Conservation (phyloP, 1,139 yeast genomes). For the Wickerhamomyces sp. region DNA sequence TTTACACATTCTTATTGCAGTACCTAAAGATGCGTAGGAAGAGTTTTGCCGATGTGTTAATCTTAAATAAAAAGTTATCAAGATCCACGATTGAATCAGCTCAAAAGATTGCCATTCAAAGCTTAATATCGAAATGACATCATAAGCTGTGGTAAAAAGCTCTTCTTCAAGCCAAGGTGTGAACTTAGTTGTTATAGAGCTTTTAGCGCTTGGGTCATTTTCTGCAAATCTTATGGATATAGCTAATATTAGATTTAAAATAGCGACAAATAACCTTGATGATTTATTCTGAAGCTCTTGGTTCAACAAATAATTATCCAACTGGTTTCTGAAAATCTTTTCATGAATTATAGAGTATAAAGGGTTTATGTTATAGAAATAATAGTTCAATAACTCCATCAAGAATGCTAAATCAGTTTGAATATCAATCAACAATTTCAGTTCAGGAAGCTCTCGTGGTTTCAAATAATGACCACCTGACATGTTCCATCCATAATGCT, state of each 20-base stretch:
- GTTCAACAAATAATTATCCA: conserved; percentile 31
- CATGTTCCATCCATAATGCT: conserved; percentile 65
- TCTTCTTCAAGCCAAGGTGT: conserved; percentile 45
- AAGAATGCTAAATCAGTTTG: conserved; percentile 17
- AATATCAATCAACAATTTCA: conserved; percentile 10
- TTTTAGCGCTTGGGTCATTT: conserved; percentile 29
- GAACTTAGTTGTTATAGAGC: conserved; percentile 11
- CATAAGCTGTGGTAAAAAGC: conserved; percentile 47
- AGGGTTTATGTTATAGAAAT: conserved; percentile 52
- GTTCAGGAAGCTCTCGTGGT: conserved; percentile 27
- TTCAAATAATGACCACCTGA: conserved; percentile 50
- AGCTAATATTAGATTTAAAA: conserved; percentile 47
- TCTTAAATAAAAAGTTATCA: conserved; percentile 50
- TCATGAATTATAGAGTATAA: conserved; percentile 52
- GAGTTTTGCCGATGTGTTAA: conserved; percentile 56
- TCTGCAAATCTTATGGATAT: conserved; percentile 51
- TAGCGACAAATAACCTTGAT: conserved; percentile 43
- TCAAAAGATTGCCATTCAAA: conserved; percentile 71
- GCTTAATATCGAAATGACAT: conserved; percentile 43
- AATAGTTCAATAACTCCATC: conserved; percentile 31
- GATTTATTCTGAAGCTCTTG: conserved; percentile 21
- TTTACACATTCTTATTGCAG: conserved; percentile 49
- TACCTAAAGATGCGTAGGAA: conserved; percentile 47
- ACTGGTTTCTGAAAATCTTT: conserved; percentile 49
- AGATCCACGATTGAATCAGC: conserved; percentile 60